These are phyloP conservation scores for Ceratocystis cacaofunesta DNA, from an alignment of 2,329 filamentous ascomycete genomes.

Conservation along the genomic window DNA sequence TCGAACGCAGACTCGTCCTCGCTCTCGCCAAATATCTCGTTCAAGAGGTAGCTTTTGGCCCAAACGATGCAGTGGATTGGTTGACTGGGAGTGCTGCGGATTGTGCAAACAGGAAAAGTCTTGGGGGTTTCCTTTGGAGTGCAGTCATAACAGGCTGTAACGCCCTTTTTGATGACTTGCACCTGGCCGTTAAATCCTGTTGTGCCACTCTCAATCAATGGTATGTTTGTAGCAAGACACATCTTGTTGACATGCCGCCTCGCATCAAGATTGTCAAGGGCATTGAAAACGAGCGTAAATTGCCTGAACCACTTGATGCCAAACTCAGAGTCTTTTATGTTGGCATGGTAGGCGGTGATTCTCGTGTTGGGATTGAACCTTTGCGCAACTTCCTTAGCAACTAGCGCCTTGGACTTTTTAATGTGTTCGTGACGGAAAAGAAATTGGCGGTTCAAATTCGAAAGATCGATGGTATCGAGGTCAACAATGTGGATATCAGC, in stretches of 20 bases:
- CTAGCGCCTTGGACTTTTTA: slow-evolving; percentile 89
- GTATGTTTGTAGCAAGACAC: slow-evolving; percentile 82
- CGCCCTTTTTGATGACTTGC: slow-evolving; percentile 83
- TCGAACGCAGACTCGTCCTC: slow-evolving; percentile 77
- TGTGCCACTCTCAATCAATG: slow-evolving; percentile 88
- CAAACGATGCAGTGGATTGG: slow-evolving; percentile 98
- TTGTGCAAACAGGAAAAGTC: slow-evolving; percentile 90
- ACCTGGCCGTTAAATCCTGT: slow-evolving; percentile 97
- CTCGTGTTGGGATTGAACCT: slow-evolving; percentile 81
- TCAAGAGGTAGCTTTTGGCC: slow-evolving; percentile 92
- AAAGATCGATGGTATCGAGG: slow-evolving; percentile 94
- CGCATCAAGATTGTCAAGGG: slow-evolving; percentile 87
- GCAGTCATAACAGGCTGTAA: slow-evolving; percentile 95
- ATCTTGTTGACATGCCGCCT: slow-evolving; percentile 92
- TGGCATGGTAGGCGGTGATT: slow-evolving; percentile 79
- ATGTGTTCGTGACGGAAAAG: slow-evolving; percentile 94
- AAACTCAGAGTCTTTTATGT: slow-evolving; percentile 84
- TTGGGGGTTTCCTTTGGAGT: slow-evolving; percentile 79
- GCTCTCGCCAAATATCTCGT: slow-evolving; percentile 83
- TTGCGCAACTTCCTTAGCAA: slow-evolving; percentile 81
- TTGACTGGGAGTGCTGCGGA: slow-evolving; percentile 87
- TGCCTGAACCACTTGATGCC: slow-evolving; percentile 73
- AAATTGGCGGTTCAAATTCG: slow-evolving; percentile 95
- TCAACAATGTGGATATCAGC: slow-evolving; percentile 90
- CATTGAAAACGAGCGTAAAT: slow-evolving; percentile 87